Percentiles rank a stretch among this genome's conserved stretches.
Evolutionary conservation across 352 stramenopile species (phyloP).

Genomic region (Phytophthora podocarpi): DNA sequence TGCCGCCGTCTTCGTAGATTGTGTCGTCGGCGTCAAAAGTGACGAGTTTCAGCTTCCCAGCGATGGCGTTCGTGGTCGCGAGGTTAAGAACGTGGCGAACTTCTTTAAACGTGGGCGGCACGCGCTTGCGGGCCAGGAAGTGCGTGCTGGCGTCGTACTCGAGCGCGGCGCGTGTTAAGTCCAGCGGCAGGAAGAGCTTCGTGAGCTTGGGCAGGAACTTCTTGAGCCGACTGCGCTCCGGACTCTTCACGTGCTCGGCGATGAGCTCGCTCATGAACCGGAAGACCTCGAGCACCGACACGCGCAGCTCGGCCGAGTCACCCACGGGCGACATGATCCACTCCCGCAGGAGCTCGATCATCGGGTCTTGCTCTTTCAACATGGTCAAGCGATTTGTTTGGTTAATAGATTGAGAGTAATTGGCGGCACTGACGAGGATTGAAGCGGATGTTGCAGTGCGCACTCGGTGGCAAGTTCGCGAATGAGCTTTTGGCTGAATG

Average conservation of each 20-base stretch:
- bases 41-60: conserved; percentile 76
- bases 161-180: conserved; percentile 63
- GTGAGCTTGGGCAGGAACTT: conserved; percentile 72
- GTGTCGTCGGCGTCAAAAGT: conserved; percentile 89
- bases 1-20: conserved; percentile 86
- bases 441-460: background rate
- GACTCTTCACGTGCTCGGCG: conserved; percentile 60
- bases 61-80: conserved; percentile 75
- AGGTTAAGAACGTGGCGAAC: conserved; percentile 87
- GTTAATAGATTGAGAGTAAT: background rate
- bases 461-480: background rate
- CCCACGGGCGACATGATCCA: conserved; percentile 83
- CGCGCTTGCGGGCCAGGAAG: conserved; percentile 77
- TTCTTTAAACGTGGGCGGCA: conserved; percentile 86
- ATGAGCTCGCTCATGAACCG: conserved; percentile 79
- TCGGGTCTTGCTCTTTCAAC: conserved; percentile 86
- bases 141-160: conserved; percentile 78
- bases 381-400: conserved; percentile 28
- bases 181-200: conserved; percentile 73
- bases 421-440: too few species aligned
- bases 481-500: conserved; percentile 13
- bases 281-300: conserved; percentile 74
- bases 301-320: conserved; percentile 59
- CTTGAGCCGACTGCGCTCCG: conserved; percentile 48
- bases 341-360: conserved; percentile 87